Base-by-base conservation (phyloP, 106 monocot genomes). In the Narthecium ossifragum region DNA sequence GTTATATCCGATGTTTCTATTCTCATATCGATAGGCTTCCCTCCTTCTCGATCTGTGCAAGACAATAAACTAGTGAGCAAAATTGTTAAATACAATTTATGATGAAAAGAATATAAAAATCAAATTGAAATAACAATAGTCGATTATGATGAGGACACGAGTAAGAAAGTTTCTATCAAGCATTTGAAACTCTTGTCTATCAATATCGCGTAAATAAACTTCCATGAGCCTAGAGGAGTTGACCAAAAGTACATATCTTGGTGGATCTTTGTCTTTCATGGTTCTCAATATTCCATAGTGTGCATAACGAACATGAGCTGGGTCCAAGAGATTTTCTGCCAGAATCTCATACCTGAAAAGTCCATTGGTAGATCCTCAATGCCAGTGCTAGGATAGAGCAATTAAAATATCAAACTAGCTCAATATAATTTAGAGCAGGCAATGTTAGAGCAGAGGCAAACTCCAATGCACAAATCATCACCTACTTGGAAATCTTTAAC, bases 311-410 rank as follows among this genome's bases (percentile, higher is more conserved):
- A 89, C 80, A 80, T 94, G 94, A 63, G 94, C 85, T 59, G 89
- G 85, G 60, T 94, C 94, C 94, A 94, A 90, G 47, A 94, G 83
- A 70, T 94, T 94, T 60, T 94, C 94, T 8, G 74, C 46, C 38
- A 94, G 57, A 70, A 90, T 61, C 63, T 94, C 94, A 26, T 94
- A 94, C 73, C 94, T 94, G 77, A 54, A 75, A 80, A 29, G 56
- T 25, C 31, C 17, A 32, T 34, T 27, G 36, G 22, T 13, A 6
- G 25, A 41, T 53, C 23, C 23, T 51, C 51, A 60, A 22, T 39
- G 13, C 21, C 20, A 29, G 8, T 17, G n/a, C n/a, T n/a, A n/a
- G n/a, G n/a, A n/a, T n/a, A n/a, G n/a, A n/a, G n/a, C n/a, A n/a
- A n/a, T n/a, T n/a, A n/a, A n/a, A n/a, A n/a, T n/a, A n/a, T n/a